These are phyloP conservation scores for Solanum hybrid DNA, from an alignment of 305 asterid species.

Conservation along the genomic window DNA sequence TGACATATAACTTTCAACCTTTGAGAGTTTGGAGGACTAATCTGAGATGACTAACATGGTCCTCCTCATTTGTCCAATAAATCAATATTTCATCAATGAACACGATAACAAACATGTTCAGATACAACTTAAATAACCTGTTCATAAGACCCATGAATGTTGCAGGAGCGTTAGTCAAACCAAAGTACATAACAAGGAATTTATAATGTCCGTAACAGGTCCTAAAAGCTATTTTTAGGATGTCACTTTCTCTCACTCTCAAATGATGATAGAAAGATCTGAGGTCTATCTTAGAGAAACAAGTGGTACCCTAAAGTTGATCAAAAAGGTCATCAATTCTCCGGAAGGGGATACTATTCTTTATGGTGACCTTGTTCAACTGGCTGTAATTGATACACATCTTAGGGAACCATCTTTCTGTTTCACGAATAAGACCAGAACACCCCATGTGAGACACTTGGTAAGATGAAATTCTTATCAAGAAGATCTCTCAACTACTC, in stretches of 20 bases:
- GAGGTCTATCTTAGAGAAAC: background rate
- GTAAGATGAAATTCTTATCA: background rate
- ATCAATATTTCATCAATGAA: no score
- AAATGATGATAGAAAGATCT: background rate
- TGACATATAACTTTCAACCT: background rate
- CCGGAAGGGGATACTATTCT: background rate
- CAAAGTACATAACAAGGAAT: background rate
- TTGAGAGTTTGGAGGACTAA: background rate
- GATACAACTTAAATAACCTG: no score
- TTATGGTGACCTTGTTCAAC: background rate
- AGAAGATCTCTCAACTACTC: background rate
- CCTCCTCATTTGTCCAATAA: background rate
- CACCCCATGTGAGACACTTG: background rate
- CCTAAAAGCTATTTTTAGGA: background rate
- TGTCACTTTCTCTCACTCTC: background rate
- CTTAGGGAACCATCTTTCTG: background rate
- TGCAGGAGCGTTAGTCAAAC: background rate
- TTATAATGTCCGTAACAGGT: background rate
- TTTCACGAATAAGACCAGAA: background rate
- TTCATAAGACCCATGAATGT: background rate
- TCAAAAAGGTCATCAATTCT: background rate
- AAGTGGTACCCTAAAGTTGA: background rate
- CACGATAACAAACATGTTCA: background rate
- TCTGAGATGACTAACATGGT: background rate
- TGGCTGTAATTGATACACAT: background rate